A percentile compares a stretch with the other conserved stretches of the same genome.
These are phyloP conservation scores for Acer campestre DNA, from an alignment of 345 rosid species.

Conservation along the genomic window DNA sequence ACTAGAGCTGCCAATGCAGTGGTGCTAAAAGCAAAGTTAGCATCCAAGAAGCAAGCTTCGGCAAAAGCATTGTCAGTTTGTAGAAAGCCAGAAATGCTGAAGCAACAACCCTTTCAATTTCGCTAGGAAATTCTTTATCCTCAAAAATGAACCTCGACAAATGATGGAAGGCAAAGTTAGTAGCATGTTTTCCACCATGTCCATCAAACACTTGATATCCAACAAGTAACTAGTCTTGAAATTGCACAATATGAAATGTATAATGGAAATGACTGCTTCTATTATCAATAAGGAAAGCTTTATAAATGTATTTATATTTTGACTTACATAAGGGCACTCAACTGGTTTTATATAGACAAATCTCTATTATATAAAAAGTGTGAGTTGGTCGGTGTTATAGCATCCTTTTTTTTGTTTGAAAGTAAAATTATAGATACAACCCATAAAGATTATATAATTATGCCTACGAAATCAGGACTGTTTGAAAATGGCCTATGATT, in stretches of 20 bases:
- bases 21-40: constrained; percentile 78
- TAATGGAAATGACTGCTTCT: too few relatives aligned
- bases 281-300: not conserved
- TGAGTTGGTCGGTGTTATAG: too few relatives aligned
- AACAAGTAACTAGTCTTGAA: not conserved
- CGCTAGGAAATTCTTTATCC: constrained; percentile 68
- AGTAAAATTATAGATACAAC: too few relatives aligned
- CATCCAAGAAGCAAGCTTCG: constrained; percentile 64
- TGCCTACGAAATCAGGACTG: too few relatives aligned
- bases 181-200: constrained; percentile 93
- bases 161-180: constrained; percentile 68
- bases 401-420: too few relatives aligned
- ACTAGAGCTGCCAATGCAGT: constrained; percentile 86
- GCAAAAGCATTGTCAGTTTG: constrained; percentile 85
- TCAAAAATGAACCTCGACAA: constrained; percentile 71
- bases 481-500: too few relatives aligned
- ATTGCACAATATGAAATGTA: not conserved
- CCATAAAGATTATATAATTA: too few relatives aligned
- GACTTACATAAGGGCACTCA: too few relatives aligned
- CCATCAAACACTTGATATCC: constrained; percentile 72
- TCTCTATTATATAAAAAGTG: too few relatives aligned
- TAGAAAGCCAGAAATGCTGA: constrained; percentile 57
- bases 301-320: too few relatives aligned
- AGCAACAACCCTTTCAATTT: constrained; percentile 64
- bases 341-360: too few relatives aligned